Percentiles rank a stretch among this genome's conserved stretches.
Evolutionary conservation across 1,284 basidiomycete species (phyloP).

Genomic region (Malassezia dermatis): DNA sequence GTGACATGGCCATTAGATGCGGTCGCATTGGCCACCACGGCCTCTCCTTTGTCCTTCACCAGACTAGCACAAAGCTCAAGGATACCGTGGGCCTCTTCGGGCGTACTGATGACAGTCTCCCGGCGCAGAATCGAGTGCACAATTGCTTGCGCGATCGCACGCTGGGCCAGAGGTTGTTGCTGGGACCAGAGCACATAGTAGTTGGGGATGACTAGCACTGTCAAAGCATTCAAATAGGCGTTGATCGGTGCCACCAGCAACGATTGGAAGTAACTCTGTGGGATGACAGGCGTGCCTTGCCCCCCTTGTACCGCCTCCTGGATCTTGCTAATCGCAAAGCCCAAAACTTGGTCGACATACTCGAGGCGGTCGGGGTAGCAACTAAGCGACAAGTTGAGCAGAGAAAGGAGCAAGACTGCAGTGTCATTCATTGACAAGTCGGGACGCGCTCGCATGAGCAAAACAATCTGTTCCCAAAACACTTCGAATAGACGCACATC

Average conservation of each 20-base stretch:
- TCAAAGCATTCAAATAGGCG: slow-evolving; percentile 37
- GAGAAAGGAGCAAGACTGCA: slow-evolving; percentile 40
- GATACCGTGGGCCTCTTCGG: slow-evolving; percentile 44
- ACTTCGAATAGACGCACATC: slow-evolving; percentile 46
- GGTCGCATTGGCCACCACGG: slow-evolving; percentile 2
- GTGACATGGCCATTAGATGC: background rate
- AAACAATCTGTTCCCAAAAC: slow-evolving; percentile 46
- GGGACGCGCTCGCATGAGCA: slow-evolving; percentile 43
- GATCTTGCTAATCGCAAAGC: slow-evolving; percentile 34
- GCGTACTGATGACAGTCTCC: slow-evolving; percentile 40
- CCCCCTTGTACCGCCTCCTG: slow-evolving; percentile 17
- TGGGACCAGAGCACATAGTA: slow-evolving; percentile 33
- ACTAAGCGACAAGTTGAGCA: slow-evolving; percentile 41
- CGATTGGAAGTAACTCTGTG: slow-evolving; percentile 32
- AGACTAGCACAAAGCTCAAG: slow-evolving; percentile 39
- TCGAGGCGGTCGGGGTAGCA: slow-evolving; percentile 47
- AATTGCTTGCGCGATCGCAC: slow-evolving; percentile 41
- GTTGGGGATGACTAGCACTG: slow-evolving; percentile 39
- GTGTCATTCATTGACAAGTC: slow-evolving; percentile 44
- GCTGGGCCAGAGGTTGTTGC: slow-evolving; percentile 39
- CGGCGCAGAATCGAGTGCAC: slow-evolving; percentile 40
- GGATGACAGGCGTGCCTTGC: slow-evolving; percentile 29
- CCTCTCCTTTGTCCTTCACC: slow-evolving; percentile 37
- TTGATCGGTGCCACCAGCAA: slow-evolving; percentile 42
- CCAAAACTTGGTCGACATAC: slow-evolving; percentile 46